Conservation (phyloP, 331 rosid species). For the Pyracantha coccinea region DNA sequence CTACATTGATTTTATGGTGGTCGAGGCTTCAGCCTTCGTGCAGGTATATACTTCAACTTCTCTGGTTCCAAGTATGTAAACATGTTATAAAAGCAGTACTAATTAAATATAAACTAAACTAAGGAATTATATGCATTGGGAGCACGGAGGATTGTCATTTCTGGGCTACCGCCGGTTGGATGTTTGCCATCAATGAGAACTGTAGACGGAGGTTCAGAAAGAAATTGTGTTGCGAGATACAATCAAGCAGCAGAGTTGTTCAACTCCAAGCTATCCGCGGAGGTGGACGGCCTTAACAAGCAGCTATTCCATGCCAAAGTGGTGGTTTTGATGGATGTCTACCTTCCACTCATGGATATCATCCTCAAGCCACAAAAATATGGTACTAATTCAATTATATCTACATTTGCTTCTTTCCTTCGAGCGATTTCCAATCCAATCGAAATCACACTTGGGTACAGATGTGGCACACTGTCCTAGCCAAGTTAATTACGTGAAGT, state of each 20-base stretch:
- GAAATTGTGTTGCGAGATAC: background rate
- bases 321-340: slow-evolving; percentile 27
- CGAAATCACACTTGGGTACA: too few relatives aligned
- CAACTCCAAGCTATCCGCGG: slow-evolving; percentile 22
- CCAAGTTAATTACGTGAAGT: too few relatives aligned
- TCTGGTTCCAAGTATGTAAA: background rate
- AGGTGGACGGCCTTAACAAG: background rate
- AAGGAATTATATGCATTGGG: slow-evolving; percentile 12
- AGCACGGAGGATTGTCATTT: slow-evolving; percentile 13
- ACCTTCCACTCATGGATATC: slow-evolving; percentile 22
- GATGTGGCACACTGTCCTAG: too few relatives aligned
- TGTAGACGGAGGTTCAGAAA: background rate
- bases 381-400: slow-evolving; percentile 12
- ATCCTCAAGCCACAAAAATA: background rate
- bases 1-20: slow-evolving; percentile 11
- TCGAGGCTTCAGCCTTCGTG: slow-evolving; percentile 10
- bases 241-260: slow-evolving; percentile 16
- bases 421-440: too few relatives aligned
- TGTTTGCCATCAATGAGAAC: slow-evolving; percentile 18
- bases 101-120: background rate
- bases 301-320: slow-evolving; percentile 7
- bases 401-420: too few relatives aligned
- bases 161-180: slow-evolving; percentile 10
- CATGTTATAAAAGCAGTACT: background rate
- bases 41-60: slow-evolving; percentile 2